Conservation (phyloP, 164 flowering plant genomes). For the Magnolia officinalis region DNA sequence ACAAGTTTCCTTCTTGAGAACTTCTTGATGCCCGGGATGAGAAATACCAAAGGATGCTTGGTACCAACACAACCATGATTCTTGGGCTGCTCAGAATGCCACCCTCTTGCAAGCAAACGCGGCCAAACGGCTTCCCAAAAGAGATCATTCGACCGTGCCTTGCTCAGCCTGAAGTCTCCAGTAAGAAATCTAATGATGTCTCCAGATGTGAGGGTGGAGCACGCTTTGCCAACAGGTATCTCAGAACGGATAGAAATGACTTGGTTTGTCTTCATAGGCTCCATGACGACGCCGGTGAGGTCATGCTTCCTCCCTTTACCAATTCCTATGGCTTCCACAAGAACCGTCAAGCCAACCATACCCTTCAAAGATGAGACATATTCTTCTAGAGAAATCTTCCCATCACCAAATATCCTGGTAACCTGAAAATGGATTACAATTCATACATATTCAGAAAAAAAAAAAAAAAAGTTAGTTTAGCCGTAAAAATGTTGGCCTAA, state of each 20-base stretch:
- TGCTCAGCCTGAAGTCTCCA: conserved; percentile 78
- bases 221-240: conserved; percentile 68
- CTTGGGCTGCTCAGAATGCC: conserved; percentile 92
- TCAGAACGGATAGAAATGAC: conserved; percentile 34
- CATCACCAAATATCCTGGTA: conserved; percentile 57
- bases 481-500: not conserved
- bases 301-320: conserved; percentile 89
- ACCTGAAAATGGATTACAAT: conserved; percentile 37
- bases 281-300: conserved; percentile 53
- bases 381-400: conserved; percentile 53
- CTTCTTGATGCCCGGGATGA: conserved; percentile 66
- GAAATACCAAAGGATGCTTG: conserved; percentile 58
- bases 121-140: conserved; percentile 99
- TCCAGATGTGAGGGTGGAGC: conserved; percentile 52
- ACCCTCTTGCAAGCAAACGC: conserved; percentile 83
- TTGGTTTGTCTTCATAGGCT: conserved; percentile 41
- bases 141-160: conserved; percentile 75
- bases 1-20: conserved; percentile 66
- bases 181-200: conserved; percentile 68
- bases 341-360: conserved; percentile 47
- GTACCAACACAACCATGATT: conserved; percentile 28
- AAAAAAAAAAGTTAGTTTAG: not conserved
- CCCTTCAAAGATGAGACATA: conserved; percentile 58
- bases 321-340: conserved; percentile 75
- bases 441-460: not conserved